Percentiles rank a stretch among this genome's conserved stretches.
phyloP scores from a whole-genome alignment of 2,329 filamentous ascomycete genomes.

The Penicillium concentricum region DNA sequence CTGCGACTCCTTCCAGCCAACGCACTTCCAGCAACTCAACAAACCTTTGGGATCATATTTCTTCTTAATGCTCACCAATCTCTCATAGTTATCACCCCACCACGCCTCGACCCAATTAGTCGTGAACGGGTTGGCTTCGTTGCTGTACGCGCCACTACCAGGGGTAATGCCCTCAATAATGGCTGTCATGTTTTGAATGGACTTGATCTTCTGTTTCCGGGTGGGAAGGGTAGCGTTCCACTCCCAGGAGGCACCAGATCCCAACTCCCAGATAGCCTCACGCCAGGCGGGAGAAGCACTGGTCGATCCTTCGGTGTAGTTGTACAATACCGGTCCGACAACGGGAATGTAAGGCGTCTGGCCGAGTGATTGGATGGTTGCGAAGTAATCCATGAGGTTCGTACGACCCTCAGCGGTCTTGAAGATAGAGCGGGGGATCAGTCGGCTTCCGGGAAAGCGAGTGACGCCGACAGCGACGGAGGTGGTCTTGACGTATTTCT shows the following conservation, averaged over 20 bases:
- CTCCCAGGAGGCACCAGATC: constrained; percentile 10
- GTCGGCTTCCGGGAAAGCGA: constrained; percentile 18
- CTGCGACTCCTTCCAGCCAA: constrained; percentile 6
- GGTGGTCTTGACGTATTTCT: constrained; percentile 17
- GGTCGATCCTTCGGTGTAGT: constrained; percentile 18
- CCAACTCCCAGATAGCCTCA: constrained; percentile 17
- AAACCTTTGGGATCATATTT: constrained; percentile 20
- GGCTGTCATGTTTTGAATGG: constrained; percentile 5
- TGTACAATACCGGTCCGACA: constrained; percentile 17
- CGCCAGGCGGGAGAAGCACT: constrained; percentile 21
- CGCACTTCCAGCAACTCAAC: constrained; percentile 21
- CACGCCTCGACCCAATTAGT: constrained; percentile 19
- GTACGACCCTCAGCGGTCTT: constrained; percentile 9
- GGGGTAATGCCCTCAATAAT: constrained; percentile 14
- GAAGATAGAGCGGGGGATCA: constrained; percentile 20
- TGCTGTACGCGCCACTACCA: constrained; percentile 18
- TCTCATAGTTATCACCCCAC: constrained; percentile 22
- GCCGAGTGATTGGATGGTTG: background rate
- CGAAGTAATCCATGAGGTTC: background rate
- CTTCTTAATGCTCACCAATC: constrained; percentile 18
- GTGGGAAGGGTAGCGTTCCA: constrained; percentile 19
- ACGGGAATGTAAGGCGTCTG: constrained; percentile 18
- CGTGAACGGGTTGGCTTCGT: constrained; percentile 21
- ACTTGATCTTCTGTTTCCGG: constrained; percentile 7
- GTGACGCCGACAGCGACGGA: constrained; percentile 18